Conservation (phyloP, 2,329 filamentous ascomycete genomes). For the Westerdykella ornata region DNA sequence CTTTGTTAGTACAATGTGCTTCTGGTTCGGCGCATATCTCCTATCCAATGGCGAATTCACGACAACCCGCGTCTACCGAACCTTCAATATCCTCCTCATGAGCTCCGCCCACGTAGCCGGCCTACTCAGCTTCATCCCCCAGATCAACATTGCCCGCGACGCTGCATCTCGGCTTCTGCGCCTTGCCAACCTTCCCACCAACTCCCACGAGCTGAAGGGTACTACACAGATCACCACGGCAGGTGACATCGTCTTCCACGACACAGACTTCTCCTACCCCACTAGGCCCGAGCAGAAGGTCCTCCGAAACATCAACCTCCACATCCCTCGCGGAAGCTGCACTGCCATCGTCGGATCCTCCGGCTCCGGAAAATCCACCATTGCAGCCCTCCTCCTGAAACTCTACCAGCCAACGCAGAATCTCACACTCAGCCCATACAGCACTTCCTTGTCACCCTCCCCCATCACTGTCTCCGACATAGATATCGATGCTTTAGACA, state of each 20-base stretch:
- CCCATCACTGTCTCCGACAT: slow-evolving; percentile 54
- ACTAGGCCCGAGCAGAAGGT: slow-evolving; percentile 48
- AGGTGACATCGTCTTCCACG: slow-evolving; percentile 53
- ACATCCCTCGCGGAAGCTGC: slow-evolving; percentile 56
- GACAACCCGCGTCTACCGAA: slow-evolving; percentile 59
- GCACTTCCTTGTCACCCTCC: background rate
- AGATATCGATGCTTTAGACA: slow-evolving; percentile 55
- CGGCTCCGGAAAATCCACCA: slow-evolving; percentile 85
- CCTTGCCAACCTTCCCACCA: slow-evolving; percentile 55
- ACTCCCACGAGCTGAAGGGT: slow-evolving; percentile 55
- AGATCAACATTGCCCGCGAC: slow-evolving; percentile 67
- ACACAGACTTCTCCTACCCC: slow-evolving; percentile 67
- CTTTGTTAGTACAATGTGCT: slow-evolving; percentile 70
- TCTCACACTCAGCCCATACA: too few species aligned
- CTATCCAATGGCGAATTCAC: slow-evolving; percentile 47
- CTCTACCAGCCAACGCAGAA: slow-evolving; percentile 50
- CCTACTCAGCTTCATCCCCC: slow-evolving; percentile 69
- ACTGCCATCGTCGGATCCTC: slow-evolving; percentile 77
- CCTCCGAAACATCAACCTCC: slow-evolving; percentile 60
- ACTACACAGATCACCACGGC: slow-evolving; percentile 39
- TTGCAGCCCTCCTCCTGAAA: slow-evolving; percentile 66
- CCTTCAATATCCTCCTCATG: slow-evolving; percentile 79
- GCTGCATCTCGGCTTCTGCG: slow-evolving; percentile 66
- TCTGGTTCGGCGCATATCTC: slow-evolving; percentile 71
- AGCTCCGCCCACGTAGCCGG: slow-evolving; percentile 65